phyloP scores from a whole-genome alignment of 345 rosid genomes.

The Acer campestre region DNA sequence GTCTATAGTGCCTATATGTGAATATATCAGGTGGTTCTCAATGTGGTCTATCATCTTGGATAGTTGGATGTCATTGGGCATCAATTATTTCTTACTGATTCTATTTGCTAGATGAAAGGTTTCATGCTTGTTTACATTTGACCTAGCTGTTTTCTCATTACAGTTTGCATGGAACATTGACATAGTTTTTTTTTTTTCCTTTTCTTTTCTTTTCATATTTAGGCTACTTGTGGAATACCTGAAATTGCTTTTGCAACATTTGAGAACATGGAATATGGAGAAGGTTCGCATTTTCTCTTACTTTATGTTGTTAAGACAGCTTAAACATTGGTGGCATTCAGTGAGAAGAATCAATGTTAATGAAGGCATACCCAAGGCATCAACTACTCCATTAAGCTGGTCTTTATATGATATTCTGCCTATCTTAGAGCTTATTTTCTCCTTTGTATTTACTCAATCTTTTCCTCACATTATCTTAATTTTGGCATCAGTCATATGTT shows the following conservation, averaged over 20 bases:
- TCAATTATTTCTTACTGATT: neutral
- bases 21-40: neutral
- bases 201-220: slow-evolving; percentile 23
- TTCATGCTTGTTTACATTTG: slow-evolving; percentile 7
- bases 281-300: slow-evolving; percentile 58
- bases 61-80: neutral
- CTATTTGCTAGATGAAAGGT: slow-evolving; percentile 7
- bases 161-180: slow-evolving; percentile 23
- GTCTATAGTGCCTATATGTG: neutral
- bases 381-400: neutral
- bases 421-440: neutral
- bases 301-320: slow-evolving; percentile 4
- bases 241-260: slow-evolving; percentile 89
- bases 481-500: neutral
- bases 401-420: neutral
- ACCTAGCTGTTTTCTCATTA: slow-evolving; percentile 1
- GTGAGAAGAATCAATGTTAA: slow-evolving; percentile 1
- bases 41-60: neutral
- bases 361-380: neutral
- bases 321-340: neutral
- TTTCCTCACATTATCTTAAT: neutral
- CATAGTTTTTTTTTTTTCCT: slow-evolving; percentile 16
- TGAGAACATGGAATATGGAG: slow-evolving; percentile 98
- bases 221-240: slow-evolving; percentile 96
- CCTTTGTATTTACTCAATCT: neutral